Evolutionary conservation across 768 basidiomycete species (phyloP).

Genomic region (Phlegmacium glaucopus): DNA sequence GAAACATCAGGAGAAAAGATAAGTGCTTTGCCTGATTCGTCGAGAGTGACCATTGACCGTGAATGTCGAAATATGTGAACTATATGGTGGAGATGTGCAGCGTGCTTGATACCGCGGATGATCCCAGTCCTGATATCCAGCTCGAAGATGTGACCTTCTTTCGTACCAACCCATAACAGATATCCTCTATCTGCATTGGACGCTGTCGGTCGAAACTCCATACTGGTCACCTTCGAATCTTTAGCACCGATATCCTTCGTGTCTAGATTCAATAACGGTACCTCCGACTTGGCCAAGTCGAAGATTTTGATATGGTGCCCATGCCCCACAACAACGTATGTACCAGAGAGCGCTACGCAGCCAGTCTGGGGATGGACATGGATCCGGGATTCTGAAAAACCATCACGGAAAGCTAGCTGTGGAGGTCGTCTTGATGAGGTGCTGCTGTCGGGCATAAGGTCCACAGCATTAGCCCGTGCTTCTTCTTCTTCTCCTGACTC

Average conservation of each 20-base stretch:
- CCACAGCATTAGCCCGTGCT: slow-evolving; percentile 36
- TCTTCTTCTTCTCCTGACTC: slow-evolving; percentile 65
- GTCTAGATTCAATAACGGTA: slow-evolving; percentile 50
- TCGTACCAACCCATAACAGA: slow-evolving; percentile 84
- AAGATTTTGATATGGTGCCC: slow-evolving; percentile 61
- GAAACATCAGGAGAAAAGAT: slow-evolving; percentile 58
- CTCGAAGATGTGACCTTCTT: slow-evolving; percentile 86
- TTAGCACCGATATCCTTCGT: slow-evolving; percentile 61
- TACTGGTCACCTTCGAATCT: slow-evolving; percentile 67
- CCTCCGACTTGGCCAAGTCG: slow-evolving; percentile 47
- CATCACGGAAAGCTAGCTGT: slow-evolving; percentile 35
- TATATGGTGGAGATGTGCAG: slow-evolving; percentile 64
- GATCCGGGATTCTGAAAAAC: slow-evolving; percentile 45
- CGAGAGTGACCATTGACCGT: slow-evolving; percentile 71
- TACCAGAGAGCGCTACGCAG: slow-evolving; percentile 52
- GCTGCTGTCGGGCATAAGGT: slow-evolving; percentile 66
- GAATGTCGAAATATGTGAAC: slow-evolving; percentile 73
- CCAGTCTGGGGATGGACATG: slow-evolving; percentile 58
- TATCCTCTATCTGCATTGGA: slow-evolving; percentile 49
- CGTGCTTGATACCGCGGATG: slow-evolving; percentile 54
- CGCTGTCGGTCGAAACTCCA: slow-evolving; percentile 68
- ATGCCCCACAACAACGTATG: slow-evolving; percentile 54
- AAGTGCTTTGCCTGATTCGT: slow-evolving; percentile 81
- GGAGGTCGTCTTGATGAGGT: slow-evolving; percentile 60
- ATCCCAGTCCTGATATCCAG: slow-evolving; percentile 64